Evolutionary conservation across 257 asterid species (phyloP), one percentile per base, ranked within the genome.

Genomic region (Fraxinus anomala): DNA sequence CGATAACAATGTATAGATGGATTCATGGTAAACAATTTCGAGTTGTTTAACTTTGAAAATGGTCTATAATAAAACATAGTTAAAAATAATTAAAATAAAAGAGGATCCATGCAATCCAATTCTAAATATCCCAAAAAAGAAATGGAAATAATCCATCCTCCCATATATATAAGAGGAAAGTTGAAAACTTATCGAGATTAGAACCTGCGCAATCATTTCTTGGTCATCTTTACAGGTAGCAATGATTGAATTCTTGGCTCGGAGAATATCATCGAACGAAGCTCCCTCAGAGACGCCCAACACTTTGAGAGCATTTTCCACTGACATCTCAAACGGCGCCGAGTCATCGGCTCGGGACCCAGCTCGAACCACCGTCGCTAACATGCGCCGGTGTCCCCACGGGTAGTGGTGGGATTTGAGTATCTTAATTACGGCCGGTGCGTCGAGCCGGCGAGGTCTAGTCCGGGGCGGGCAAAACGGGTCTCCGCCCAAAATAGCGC

Each of bases 331-430:
- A 80, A 78, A 96, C 47, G 96, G 90, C 80, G 88, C 96, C n/a
- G 96, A 89, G 83, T 96, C 99, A 17, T 96, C 99, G 30, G 99
- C 99, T 76, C 97, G 86, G 19, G 96, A 96, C 63, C 97, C 91
- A 42, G 99, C 97, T 81, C 75, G 86, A 31, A 86, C 82, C 56
- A 89, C 86, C 73, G 93, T 78, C 23, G 87, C 86, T 44, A 86
- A 51, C 19, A 79, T 31, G 74, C 93, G 92, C 80, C 92, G 92
- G 63, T 80, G 72, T 13, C 84, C 81, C 91, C 86, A 80, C 24
- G 74, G 81, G n/a, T 79, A 80, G 42, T 80, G 88, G 83, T 77
- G 82, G 66, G 82, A 72, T 73, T 36, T 76, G 76, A 79, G 72
- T 75, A 66, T 77, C 31, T 81, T 79, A 44, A 81, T 44, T 3